Evolutionary conservation across 768 basidiomycete species (phyloP), one percentile per base, ranked within the genome.

Genomic region (Amanita rimosa): DNA sequence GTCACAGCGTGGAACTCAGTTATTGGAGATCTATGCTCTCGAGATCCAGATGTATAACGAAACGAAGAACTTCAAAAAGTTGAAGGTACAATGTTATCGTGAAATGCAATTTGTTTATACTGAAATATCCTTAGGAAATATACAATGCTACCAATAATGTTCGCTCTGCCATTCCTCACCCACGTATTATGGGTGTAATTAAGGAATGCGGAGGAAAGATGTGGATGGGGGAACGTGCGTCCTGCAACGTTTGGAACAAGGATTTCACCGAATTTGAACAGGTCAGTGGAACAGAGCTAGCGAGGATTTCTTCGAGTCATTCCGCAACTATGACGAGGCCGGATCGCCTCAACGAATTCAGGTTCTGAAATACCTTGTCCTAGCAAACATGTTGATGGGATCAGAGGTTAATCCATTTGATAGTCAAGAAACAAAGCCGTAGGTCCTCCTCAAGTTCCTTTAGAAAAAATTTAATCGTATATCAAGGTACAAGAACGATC

Each of bases 41-140:
- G 96, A 99, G 64, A 99, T 99, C 50, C 94, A 98, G 62, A 99
- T 99, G 96, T 93, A 97, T 69, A 94, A 93, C 56, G 94, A 97
- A 66, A 88, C 83, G 55, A 80, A 86, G 56, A 96, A 99, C 60
- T 85, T 84, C 69, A 94, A 94, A 71, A 97, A 97, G 64, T 75
- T 97, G 43, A 95, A 97, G 75, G 93, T 86, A 38, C 37, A 53
- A 9, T 10, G 19, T 3, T 2, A 4, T 10, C 29, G 19, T 44
- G 21, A 19, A 26, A 22, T 19, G 29, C 24, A 31, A 13, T 13
- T 31, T n/a, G 14, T 34, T 34, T n/a, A 26, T 14, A 2, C n/a
- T 46, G 11, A 29, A 38, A 36, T 19, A n/a, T 35, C 31, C 21
- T 27, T 58, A 96, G 91, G 93, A 96, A 66, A 96, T 98, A 47